These are phyloP conservation scores for Pyrus hybrid DNA, from an alignment of 331 rosid genomes.

Conservation along the genomic window DNA sequence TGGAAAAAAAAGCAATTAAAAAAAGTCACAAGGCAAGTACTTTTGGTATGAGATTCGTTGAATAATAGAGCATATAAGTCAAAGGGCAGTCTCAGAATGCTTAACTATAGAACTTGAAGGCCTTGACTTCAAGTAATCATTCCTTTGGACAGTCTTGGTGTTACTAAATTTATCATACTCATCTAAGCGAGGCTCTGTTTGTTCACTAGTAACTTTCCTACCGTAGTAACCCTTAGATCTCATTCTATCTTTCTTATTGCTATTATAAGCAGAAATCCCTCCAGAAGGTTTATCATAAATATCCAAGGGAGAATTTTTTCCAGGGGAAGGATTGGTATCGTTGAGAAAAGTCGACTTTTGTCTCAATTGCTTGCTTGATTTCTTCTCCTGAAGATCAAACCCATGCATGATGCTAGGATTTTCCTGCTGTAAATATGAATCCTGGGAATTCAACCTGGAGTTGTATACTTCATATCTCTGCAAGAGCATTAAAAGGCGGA, in stretches of 20 bases:
- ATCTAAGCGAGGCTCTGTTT: conserved; percentile 17
- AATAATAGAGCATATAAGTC: neutral
- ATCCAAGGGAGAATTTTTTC: conserved; percentile 55
- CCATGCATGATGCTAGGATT: conserved; percentile 40
- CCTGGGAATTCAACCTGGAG: conserved; percentile 47
- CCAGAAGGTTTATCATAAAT: conserved; percentile 52
- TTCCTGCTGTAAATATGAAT: conserved; percentile 27
- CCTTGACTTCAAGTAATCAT: conserved; percentile 39
- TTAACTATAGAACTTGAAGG: conserved; percentile 33
- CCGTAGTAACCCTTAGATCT: conserved; percentile 42
- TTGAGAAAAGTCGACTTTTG: conserved; percentile 27
- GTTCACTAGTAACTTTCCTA: conserved; percentile 40
- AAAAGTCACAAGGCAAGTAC: conserved; percentile 14
- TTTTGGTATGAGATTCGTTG: neutral
- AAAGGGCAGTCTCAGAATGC: conserved; percentile 15
- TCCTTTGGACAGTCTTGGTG: conserved; percentile 37
- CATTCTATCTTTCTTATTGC: conserved; percentile 37
- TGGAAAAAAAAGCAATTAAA: conserved; percentile 21
- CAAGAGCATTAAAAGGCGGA: conserved; percentile 21
- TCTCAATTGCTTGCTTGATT: conserved; percentile 31
- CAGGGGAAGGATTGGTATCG: conserved; percentile 29
- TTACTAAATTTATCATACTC: conserved; percentile 34
- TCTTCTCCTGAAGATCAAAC: conserved; percentile 47
- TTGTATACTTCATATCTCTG: conserved; percentile 54
- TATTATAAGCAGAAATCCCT: conserved; percentile 40